Evolutionary conservation across 176 grass and related monocot species (phyloP).

Genomic region (Zizania latifolia): DNA sequence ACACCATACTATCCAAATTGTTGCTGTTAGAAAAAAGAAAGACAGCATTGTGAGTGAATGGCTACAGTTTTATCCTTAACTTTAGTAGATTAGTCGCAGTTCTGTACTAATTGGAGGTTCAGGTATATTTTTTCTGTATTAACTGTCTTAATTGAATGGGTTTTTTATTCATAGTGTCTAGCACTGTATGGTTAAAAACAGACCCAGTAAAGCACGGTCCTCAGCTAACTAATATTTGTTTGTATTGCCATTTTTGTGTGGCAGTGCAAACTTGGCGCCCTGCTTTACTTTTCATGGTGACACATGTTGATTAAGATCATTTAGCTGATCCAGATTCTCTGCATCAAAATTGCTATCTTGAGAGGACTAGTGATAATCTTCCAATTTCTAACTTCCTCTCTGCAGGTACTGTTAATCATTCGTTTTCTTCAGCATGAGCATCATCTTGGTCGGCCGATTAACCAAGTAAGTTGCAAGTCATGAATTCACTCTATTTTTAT

Average conservation of each 20-base stretch:
- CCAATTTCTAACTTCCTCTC: constrained; percentile 21
- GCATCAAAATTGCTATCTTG: constrained; percentile 5
- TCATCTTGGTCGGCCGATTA: constrained; percentile 77
- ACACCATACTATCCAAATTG: background rate
- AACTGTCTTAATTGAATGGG: background rate
- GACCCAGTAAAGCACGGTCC: background rate
- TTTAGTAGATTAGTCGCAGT: background rate
- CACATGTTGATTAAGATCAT: constrained; percentile 5
- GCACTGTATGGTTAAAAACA: background rate
- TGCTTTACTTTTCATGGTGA: background rate
- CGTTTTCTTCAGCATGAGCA: constrained; percentile 99
- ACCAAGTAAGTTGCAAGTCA: constrained; percentile 56
- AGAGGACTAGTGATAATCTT: constrained; percentile 7
- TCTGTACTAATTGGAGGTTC: background rate
- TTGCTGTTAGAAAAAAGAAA: background rate
- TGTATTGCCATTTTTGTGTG: background rate
- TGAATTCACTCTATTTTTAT: background rate
- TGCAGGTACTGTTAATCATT: constrained; percentile 87
- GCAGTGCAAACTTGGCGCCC: background rate
- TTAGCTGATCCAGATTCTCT: constrained; percentile 18
- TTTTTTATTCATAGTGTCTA: background rate
- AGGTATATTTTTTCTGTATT: constrained; percentile 9
- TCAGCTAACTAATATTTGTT: background rate
- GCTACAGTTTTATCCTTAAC: background rate
- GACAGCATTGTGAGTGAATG: background rate